Evolutionary conservation across 805 yeast genomes (phyloP).

Genomic region (Candida germanica): DNA sequence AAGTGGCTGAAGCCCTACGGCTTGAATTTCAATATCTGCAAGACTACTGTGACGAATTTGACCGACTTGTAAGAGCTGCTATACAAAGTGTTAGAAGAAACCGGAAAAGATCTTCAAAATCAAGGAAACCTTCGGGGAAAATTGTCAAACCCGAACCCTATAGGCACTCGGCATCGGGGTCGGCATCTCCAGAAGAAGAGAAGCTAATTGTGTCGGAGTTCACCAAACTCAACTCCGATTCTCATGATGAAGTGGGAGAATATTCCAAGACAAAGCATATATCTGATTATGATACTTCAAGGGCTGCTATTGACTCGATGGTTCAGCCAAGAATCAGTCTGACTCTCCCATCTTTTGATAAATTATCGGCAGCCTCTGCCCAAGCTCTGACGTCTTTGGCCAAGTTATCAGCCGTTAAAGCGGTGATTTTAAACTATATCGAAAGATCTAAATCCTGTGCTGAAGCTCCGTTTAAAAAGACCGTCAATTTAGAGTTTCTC

Average conservation of each 20-base stretch:
- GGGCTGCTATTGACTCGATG: constrained; percentile 46
- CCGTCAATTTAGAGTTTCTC: constrained; percentile 50
- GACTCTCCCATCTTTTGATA: background rate
- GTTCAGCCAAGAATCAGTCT: constrained; percentile 35
- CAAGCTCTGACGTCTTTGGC: constrained; percentile 1
- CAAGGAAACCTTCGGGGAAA: constrained; percentile 6
- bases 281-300: constrained; percentile 37
- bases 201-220: constrained; percentile 32
- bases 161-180: background rate
- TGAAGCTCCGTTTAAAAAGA: constrained; percentile 35
- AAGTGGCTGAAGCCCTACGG: constrained; percentile 74
- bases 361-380: background rate
- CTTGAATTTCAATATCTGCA: constrained; percentile 72
- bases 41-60: constrained; percentile 67
- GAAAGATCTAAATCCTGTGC: constrained; percentile 64
- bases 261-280: constrained; percentile 29
- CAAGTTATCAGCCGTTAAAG: constrained; percentile 1
- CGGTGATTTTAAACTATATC: constrained; percentile 31
- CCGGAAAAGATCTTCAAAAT: constrained; percentile 58
- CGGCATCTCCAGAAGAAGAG: background rate
- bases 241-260: constrained; percentile 31
- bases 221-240: constrained; percentile 30
- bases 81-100: constrained; percentile 90
- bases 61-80: constrained; percentile 87
- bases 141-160: background rate